phyloP scores from a whole-genome alignment of 306 rosid species.

The Canavalia ensiformis region DNA sequence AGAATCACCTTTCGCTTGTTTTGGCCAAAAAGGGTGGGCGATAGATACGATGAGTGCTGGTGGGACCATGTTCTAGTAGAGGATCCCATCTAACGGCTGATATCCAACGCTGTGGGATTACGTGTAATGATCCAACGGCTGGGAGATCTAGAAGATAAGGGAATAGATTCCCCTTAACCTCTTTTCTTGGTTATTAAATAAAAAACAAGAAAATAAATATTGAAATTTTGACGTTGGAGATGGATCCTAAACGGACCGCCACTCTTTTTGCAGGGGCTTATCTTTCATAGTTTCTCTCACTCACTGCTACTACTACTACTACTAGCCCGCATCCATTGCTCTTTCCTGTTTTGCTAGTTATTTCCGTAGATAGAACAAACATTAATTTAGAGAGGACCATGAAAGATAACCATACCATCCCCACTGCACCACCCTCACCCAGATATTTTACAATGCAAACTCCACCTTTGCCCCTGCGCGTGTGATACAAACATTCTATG shows the following conservation, averaged over 20 bases:
- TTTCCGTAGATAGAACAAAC: not conserved
- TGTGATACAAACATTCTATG: not conserved
- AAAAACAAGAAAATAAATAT: not conserved
- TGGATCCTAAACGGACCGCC: not conserved
- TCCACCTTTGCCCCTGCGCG: not conserved
- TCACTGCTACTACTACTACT: not conserved
- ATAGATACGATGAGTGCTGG: constrained; percentile 16
- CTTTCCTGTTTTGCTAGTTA: not conserved
- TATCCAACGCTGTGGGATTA: not conserved
- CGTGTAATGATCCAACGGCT: constrained; percentile 39
- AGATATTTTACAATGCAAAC: not conserved
- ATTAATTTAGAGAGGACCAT: not conserved
- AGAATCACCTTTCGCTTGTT: not conserved
- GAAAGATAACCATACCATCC: not conserved
- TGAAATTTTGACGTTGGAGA: not conserved
- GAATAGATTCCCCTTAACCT: constrained; percentile 39
- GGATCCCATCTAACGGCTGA: constrained; percentile 32
- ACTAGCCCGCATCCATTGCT: no score
- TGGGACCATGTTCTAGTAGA: constrained; percentile 15
- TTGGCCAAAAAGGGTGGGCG: constrained; percentile 34
- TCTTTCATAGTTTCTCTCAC: not conserved
- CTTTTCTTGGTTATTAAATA: not conserved
- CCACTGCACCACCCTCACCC: no score
- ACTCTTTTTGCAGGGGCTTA: constrained; percentile 6
- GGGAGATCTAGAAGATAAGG: constrained; percentile 35